Evolutionary conservation across 148 eudicot genomes (phyloP).

Genomic region (Cornus florida): DNA sequence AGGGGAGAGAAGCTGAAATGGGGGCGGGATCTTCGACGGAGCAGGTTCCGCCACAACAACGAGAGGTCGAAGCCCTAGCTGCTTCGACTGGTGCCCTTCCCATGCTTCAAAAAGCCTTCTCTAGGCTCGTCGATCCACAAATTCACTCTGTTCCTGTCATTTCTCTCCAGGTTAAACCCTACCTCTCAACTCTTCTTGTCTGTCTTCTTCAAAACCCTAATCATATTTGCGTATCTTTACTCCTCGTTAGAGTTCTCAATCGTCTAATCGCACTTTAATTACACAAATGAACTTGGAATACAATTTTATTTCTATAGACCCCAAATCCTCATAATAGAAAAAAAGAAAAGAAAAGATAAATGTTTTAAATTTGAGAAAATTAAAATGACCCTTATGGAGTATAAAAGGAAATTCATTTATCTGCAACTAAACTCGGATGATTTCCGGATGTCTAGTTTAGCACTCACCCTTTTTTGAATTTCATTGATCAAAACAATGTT

Average conservation of each 20-base stretch:
- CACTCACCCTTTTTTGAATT: too few species aligned
- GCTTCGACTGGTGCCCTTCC: slow-evolving; percentile 72
- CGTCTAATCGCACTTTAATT: not conserved
- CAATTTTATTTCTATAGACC: too few species aligned
- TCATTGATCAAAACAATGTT: too few species aligned
- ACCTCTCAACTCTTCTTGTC: not conserved
- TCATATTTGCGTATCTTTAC: not conserved
- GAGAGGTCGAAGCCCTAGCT: slow-evolving; percentile 66
- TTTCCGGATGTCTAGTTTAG: too few species aligned
- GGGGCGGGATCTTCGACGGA: slow-evolving; percentile 59
- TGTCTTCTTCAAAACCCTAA: not conserved
- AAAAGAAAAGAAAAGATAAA: too few species aligned
- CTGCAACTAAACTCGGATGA: not conserved
- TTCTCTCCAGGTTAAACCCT: slow-evolving; percentile 61
- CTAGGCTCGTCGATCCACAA: slow-evolving; percentile 48
- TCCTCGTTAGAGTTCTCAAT: not conserved
- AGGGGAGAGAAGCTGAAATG: slow-evolving; percentile 28
- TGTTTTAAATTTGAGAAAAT: too few species aligned
- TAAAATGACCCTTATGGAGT: not conserved
- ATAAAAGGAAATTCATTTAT: too few species aligned
- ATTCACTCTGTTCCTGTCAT: slow-evolving; percentile 45
- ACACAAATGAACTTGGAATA: not conserved
- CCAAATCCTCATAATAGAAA: too few species aligned
- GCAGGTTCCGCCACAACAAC: slow-evolving; percentile 48
- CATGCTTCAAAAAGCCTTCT: slow-evolving; percentile 58